A percentile compares a stretch with the other conserved stretches of the same genome.
Evolutionary conservation across 1,284 basidiomycete species (phyloP).

Genomic region (Apiotrichum domesticum): DNA sequence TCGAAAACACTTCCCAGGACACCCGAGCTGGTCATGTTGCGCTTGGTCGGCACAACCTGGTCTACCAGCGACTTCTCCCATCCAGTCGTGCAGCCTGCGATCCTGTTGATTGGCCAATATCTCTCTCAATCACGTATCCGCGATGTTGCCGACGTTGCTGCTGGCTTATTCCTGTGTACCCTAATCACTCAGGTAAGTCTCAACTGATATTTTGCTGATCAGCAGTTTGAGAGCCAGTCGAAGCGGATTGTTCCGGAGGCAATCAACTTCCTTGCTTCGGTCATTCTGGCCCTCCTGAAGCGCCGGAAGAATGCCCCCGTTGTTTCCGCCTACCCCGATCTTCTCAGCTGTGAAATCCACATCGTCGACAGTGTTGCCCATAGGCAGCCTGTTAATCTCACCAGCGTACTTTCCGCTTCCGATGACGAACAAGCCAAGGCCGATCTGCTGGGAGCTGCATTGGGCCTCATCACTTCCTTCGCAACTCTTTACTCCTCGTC

Average conservation of each 20-base stretch:
- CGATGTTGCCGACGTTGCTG: constrained; percentile 65
- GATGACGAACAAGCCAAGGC: constrained; percentile 52
- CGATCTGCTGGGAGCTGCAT: constrained; percentile 52
- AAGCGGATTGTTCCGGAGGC: constrained; percentile 87
- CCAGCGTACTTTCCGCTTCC: constrained; percentile 25
- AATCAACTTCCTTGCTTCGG: constrained; percentile 70
- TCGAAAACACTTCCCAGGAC: constrained; percentile 83
- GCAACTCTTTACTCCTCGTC: constrained; percentile 69
- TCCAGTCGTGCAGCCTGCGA: constrained; percentile 76
- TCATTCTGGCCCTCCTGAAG: constrained; percentile 67
- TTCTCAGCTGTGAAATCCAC: constrained; percentile 14
- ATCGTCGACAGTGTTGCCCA: constrained; percentile 19
- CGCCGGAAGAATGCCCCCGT: constrained; percentile 46
- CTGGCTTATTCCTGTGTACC: constrained; percentile 83
- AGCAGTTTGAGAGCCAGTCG: constrained; percentile 73
- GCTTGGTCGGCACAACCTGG: constrained; percentile 77
- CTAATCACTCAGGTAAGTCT: constrained; percentile 56
- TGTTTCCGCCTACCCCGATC: constrained; percentile 46
- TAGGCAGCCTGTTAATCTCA: constrained; percentile 26
- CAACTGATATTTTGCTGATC: constrained; percentile 1
- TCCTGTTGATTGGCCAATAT: constrained; percentile 86
- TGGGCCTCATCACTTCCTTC: constrained; percentile 62
- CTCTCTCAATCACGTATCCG: constrained; percentile 78
- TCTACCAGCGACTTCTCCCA: constrained; percentile 93
- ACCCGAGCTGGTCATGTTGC: constrained; percentile 74